These are phyloP conservation scores for Bryoerythrophyllum caledonicum DNA, from an alignment of 225 moss, liverwort and hornwort genomes.

Conservation along the genomic window DNA sequence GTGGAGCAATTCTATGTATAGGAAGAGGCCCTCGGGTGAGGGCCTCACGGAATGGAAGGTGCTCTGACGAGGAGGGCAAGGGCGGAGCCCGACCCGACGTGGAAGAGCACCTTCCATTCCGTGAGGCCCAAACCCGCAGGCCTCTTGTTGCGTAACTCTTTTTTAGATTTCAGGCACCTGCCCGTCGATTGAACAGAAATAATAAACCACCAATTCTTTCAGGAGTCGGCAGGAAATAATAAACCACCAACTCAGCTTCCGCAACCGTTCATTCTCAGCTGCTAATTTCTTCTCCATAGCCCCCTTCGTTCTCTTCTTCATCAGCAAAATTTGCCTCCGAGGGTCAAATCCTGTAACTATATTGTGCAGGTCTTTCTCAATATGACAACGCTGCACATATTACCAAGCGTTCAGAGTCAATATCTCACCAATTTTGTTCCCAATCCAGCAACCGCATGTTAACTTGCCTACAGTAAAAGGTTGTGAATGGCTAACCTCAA, in stretches of 20 bases:
- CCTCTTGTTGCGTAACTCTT: no score
- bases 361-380: constrained; percentile 80
- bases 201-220: no score
- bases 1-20: no score
- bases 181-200: no score
- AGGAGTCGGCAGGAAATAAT: no score
- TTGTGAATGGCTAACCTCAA: background rate
- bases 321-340: constrained; percentile 73
- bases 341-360: constrained; percentile 64
- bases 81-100: no score
- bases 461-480: background rate
- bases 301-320: constrained; percentile 82
- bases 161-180: no score
- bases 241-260: constrained; percentile 74
- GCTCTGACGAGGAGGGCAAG: no score
- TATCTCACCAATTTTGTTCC: background rate
- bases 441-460: background rate
- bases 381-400: constrained; percentile 88
- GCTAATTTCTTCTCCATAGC: constrained; percentile 81
- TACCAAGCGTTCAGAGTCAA: constrained; percentile 15
- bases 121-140: no score
- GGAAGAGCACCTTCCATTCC: no score
- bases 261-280: constrained; percentile 90
- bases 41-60: no score
- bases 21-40: no score